Evolutionary conservation across 805 yeast genomes (phyloP), one percentile per base, ranked within the genome.

Genomic region (Starmerella geochares): DNA sequence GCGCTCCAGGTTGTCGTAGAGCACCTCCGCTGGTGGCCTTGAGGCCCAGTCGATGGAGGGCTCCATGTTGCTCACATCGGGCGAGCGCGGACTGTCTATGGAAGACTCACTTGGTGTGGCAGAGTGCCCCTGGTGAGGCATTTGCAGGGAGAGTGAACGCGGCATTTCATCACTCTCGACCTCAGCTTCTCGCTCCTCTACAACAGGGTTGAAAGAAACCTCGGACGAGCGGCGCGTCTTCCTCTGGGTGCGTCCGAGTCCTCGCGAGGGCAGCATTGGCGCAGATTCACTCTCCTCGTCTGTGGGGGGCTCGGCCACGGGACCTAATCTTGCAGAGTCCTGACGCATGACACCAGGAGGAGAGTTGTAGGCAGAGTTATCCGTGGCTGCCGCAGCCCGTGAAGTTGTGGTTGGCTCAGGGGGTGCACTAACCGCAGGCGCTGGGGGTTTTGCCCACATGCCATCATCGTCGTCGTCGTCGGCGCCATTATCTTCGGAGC

Each of bases 1-100:
- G 60, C 78, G 77, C 58, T 92, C 99, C 54, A 92, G 74, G 59
- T 92, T 88, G 49, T 86, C 86, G 63, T 88, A 92, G 27, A 92
- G 82, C 37, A 85, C 94, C 61, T 90, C 97, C 1, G 95, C 83
- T 0, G 97, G 87, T 2, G 99, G 99, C 63, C 99, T 78, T 14
- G 92, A 81, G 7, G 82, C 80, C 86, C 81, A 78, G 49, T 51
- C 58, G n/a, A 50, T 46, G 21, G 53, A 51, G 10, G 53, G 51
- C 47, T 51, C 53, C 21, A 49, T 44, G 32, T 17, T n/a, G 1
- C 50, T 49, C 11, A 54, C 48, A 2, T 50, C 48, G 2, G 48
- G 52, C 31, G 53, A 43, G 8, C 57, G 40, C 11, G 54, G 54
- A 17, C 46, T 24, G 16, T 54, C 53, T 16, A 48, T 23, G 10